These are phyloP conservation scores for Aspergillus ustus DNA, from an alignment of 2,329 filamentous ascomycete genomes.

Conservation along the genomic window DNA sequence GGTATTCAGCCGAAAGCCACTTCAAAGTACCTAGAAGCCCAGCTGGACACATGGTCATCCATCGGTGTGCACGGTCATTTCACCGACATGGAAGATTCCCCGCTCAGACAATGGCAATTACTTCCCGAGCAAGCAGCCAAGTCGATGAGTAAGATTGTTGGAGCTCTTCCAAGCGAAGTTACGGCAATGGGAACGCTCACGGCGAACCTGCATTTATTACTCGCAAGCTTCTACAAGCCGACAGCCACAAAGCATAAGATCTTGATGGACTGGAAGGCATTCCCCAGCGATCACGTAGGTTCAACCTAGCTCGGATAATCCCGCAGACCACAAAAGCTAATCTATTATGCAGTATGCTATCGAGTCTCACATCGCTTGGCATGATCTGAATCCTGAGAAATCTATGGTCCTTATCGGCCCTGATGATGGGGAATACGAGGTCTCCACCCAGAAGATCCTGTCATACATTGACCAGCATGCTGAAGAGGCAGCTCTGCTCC, in stretches of 20 bases:
- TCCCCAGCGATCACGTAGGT: constrained; percentile 78
- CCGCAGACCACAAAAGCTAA: not conserved
- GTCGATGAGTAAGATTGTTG: constrained; percentile 73
- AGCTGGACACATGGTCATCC: constrained; percentile 80
- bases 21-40: constrained; percentile 67
- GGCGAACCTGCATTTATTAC: constrained; percentile 75
- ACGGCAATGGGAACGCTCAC: constrained; percentile 88
- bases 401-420: constrained; percentile 77
- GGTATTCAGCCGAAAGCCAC: constrained; percentile 78
- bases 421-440: constrained; percentile 57
- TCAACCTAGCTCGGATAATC: not conserved
- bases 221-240: constrained; percentile 81
- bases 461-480: constrained; percentile 74
- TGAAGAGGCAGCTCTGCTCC: constrained; percentile 71
- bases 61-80: constrained; percentile 87
- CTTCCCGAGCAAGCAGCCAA: constrained; percentile 74
- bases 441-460: constrained; percentile 73
- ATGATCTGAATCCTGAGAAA: constrained; percentile 66
- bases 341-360: constrained; percentile 69
- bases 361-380: constrained; percentile 76
- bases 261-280: constrained; percentile 83
- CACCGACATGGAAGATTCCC: constrained; percentile 66
- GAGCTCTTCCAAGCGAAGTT: constrained; percentile 72
- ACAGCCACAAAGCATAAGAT: constrained; percentile 70
- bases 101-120: constrained; percentile 73